Percentiles rank a stretch among this genome's conserved stretches.
phyloP scores from a whole-genome alignment of 129 eudicot species.

The Pulicaria dysenterica region DNA sequence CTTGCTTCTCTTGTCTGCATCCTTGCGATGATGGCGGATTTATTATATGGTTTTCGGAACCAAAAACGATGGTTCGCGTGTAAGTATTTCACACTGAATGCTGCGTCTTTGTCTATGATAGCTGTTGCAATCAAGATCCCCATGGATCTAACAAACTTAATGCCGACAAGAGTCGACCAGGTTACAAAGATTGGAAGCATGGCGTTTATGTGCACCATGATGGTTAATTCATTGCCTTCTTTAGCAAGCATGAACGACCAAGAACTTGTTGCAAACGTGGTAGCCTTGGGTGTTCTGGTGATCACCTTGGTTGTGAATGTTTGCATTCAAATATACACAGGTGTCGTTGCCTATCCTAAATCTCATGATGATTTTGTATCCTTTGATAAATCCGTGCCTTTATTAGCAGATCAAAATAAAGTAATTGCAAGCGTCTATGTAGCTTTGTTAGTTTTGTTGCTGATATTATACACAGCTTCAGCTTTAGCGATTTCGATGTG shows the following conservation, averaged over 20 bases:
- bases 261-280: constrained; percentile 10
- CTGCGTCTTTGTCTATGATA: constrained; percentile 15
- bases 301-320: constrained; percentile 23
- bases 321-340: constrained; percentile 9
- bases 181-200: constrained; percentile 20
- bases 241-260: constrained; percentile 10
- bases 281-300: constrained; percentile 12
- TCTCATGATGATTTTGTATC: too few relatives aligned
- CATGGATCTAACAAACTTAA: constrained; percentile 15
- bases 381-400: too few relatives aligned
- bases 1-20: constrained; percentile 19
- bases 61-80: neutral
- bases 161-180: constrained; percentile 5
- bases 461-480: neutral
- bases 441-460: neutral
- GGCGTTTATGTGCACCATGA: constrained; percentile 24
- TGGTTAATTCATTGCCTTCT: constrained; percentile 28
- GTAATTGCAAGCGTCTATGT: neutral
- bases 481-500: constrained; percentile 1
- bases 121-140: constrained; percentile 23
- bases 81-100: constrained; percentile 22
- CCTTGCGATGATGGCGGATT: constrained; percentile 6
- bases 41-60: constrained; percentile 4
- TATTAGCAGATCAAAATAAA: too few relatives aligned
- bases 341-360: too few relatives aligned